Percentiles rank a stretch among this genome's conserved stretches.
Evolutionary conservation across 108 stramenopile genomes (phyloP).

Genomic region (Nitzschia palea): DNA sequence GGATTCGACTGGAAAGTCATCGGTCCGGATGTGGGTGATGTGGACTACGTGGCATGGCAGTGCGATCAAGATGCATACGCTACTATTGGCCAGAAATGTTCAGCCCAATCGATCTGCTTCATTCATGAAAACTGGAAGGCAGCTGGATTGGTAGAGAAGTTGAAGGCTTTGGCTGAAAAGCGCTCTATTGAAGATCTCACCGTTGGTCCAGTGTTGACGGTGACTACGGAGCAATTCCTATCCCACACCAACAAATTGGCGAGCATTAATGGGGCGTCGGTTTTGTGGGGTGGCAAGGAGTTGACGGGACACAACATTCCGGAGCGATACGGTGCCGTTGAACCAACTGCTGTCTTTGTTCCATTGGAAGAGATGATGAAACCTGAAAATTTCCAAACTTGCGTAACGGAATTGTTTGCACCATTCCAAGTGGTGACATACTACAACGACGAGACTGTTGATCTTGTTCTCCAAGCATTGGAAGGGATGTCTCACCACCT

Average conservation of each 20-base stretch:
- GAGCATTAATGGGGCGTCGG: constrained; percentile 80
- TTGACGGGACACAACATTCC: constrained; percentile 87
- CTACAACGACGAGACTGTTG: constrained; percentile 81
- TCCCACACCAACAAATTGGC: constrained; percentile 77
- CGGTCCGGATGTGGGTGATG: constrained; percentile 89
- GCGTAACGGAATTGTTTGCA: constrained; percentile 93
- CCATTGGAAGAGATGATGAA: constrained; percentile 91
- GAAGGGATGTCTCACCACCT: constrained; percentile 96
- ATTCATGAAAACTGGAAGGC: constrained; percentile 91
- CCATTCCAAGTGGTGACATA: constrained; percentile 96
- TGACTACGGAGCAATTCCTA: constrained; percentile 84
- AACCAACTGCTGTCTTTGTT: constrained; percentile 96
- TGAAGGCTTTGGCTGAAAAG: constrained; percentile 72
- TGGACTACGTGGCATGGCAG: constrained; percentile 96
- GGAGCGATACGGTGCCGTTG: constrained; percentile 89
- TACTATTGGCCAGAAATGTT: constrained; percentile 96
- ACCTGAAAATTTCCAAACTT: constrained; percentile 75
- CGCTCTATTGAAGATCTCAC: constrained; percentile 88
- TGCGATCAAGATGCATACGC: constrained; percentile 99
- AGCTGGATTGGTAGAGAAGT: constrained; percentile 81
- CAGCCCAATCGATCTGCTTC: constrained; percentile 95
- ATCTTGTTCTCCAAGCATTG: constrained; percentile 80
- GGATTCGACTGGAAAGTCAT: constrained; percentile 99
- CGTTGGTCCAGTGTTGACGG: constrained; percentile 93
- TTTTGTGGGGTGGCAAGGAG: constrained; percentile 93